Base-by-base conservation (phyloP, 768 basidiomycete species). In the Asterophora parasitica region DNA sequence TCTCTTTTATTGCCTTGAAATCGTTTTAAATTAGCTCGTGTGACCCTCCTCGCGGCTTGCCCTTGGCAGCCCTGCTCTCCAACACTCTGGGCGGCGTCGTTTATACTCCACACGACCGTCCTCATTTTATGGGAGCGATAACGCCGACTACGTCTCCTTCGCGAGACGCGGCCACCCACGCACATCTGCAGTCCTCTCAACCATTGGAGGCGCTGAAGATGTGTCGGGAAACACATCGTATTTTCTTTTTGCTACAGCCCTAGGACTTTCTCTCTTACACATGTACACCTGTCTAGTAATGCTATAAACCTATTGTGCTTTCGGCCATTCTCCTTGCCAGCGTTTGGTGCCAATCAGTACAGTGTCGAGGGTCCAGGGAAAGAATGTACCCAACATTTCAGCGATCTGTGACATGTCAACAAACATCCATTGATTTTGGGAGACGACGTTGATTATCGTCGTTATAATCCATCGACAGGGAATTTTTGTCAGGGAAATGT, bases 71-170 rank as follows among this genome's bases (percentile, higher is more conserved):
- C 40, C 45, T 63, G 92, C 92, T 95, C 90, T 78, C 78, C 79
- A 79, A 94, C 92, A 95, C 92, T 94, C 92, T 94, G 92, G 85
- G 78, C 82, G 80, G 78, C 85, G 85, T 82, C 72, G 37, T 53
- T 56, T 65, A 50, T 58, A 61, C 63, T n/a, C 67, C 64, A 92
- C 83, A 82, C 86, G 87, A 72, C 72, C 78, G 83, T 84, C 81
- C 90, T 92, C 86, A 94, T 95, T 95, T 94, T 89, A 91, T 66
- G 82, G 77, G 85, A 94, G 91, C 92, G 71, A 94, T 61, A 91
- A 55, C 51, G 53, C 65, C 15, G 54, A 51, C 57, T 52, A 58
- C 58, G 33, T 50, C 48, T 36, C 16, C 56, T 62, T 58, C 35
- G 54, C 50, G 52, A 55, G 52, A 49, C 19, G 53, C 53, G 52